phyloP scores from a whole-genome alignment of 805 yeast species.

The Metschnikowia noctiluminum region DNA sequence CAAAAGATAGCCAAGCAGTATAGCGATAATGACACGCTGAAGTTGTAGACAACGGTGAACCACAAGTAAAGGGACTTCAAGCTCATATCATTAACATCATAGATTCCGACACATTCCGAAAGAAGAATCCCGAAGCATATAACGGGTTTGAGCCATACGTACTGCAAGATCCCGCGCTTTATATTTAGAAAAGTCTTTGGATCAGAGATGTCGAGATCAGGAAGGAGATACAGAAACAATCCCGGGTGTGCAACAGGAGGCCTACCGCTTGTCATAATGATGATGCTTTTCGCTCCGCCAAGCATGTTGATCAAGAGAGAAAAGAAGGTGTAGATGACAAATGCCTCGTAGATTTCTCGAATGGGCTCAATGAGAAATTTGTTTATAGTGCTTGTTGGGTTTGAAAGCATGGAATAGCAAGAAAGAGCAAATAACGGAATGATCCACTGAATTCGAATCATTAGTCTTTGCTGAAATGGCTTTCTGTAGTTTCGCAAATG shows the following conservation, averaged over 20 bases:
- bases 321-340: slow-evolving; percentile 91
- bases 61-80: slow-evolving; percentile 53
- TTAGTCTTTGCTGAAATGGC: slow-evolving; percentile 82
- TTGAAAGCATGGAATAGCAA: slow-evolving; percentile 56
- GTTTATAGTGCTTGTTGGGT: slow-evolving; percentile 40
- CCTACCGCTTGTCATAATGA: slow-evolving; percentile 66
- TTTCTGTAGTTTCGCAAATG: slow-evolving; percentile 69
- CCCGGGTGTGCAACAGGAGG: slow-evolving; percentile 68
- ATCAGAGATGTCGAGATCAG: slow-evolving; percentile 76
- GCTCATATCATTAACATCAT: slow-evolving; percentile 50
- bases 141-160: slow-evolving; percentile 90
- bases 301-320: slow-evolving; percentile 74
- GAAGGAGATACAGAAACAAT: slow-evolving; percentile 45
- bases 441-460: slow-evolving; percentile 75
- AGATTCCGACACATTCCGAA: slow-evolving; percentile 46
- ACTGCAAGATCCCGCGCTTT: slow-evolving; percentile 85
- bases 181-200: slow-evolving; percentile 73
- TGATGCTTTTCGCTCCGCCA: slow-evolving; percentile 89
- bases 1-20: slow-evolving; percentile 88
- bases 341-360: slow-evolving; percentile 91
- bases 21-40: slow-evolving; percentile 76
- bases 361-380: slow-evolving; percentile 61
- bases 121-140: slow-evolving; percentile 56
- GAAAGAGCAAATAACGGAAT: slow-evolving; percentile 78
- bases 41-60: slow-evolving; percentile 68